phyloP scores from a whole-genome alignment of 768 basidiomycete species.

The Tylopilus felleus region DNA sequence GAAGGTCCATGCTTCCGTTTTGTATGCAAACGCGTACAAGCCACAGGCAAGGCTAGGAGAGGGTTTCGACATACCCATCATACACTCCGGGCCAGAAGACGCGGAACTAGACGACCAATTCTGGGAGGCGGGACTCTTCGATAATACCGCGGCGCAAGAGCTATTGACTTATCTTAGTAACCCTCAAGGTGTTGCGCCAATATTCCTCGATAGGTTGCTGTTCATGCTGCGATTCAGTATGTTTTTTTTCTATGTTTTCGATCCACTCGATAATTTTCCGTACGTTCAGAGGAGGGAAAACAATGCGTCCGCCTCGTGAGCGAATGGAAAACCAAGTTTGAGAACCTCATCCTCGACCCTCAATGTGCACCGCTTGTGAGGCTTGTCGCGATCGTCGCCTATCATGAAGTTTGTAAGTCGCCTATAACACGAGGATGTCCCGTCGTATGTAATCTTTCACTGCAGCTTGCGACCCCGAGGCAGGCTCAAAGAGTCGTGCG shows the following conservation, averaged over 20 bases:
- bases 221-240: slow-evolving; percentile 24
- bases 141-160: slow-evolving; percentile 13
- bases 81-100: background rate
- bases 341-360: slow-evolving; percentile 6
- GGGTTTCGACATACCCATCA: slow-evolving; percentile 23
- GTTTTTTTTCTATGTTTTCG: background rate
- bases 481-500: background rate
- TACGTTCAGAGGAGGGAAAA: slow-evolving; percentile 18
- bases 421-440: no score
- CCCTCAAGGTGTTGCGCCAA: slow-evolving; percentile 8
- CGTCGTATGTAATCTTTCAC: background rate
- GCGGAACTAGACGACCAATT: slow-evolving; percentile 2
- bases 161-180: slow-evolving; percentile 10
- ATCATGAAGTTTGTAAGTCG: slow-evolving; percentile 20
- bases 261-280: background rate
- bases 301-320: slow-evolving; percentile 17
- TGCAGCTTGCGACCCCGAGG: slow-evolving; percentile 8
- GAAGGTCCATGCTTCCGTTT: slow-evolving; percentile 24
- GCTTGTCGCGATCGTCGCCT: slow-evolving; percentile 22
- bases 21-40: slow-evolving; percentile 20
- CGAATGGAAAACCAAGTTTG: slow-evolving; percentile 11
- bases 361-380: slow-evolving; percentile 17
- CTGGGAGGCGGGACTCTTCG: slow-evolving; percentile 24
- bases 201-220: slow-evolving; percentile 6
- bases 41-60: slow-evolving; percentile 19